phyloP scores from a whole-genome alignment of 495 filamentous ascomycete genomes.

The Bryoglossum gracile region DNA sequence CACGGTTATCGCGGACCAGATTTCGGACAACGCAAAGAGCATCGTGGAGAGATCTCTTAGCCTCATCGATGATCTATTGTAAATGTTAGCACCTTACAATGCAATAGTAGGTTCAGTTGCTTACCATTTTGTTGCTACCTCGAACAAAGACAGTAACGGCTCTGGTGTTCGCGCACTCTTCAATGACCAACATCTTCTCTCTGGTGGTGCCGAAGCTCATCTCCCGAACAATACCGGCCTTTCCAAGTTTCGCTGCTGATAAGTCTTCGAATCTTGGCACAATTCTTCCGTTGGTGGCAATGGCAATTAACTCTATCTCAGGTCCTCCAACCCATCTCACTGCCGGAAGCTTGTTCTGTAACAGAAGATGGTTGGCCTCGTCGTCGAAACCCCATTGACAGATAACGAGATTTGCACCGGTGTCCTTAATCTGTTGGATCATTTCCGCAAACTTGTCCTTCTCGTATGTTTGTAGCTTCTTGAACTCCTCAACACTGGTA shows the following conservation, averaged over 20 bases:
- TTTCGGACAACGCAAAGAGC: constrained; percentile 97
- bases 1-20: constrained; percentile 88
- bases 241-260: constrained; percentile 80
- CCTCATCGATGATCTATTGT: constrained; percentile 99
- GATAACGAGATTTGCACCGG: constrained; percentile 94
- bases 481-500: constrained; percentile 94
- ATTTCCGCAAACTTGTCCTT: constrained; percentile 94
- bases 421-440: constrained; percentile 96
- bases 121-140: constrained; percentile 98
- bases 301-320: constrained; percentile 97
- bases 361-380: constrained; percentile 92
- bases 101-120: too few relatives aligned
- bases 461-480: constrained; percentile 92
- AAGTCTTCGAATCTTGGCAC: constrained; percentile 97
- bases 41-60: constrained; percentile 94
- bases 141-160: constrained; percentile 94
- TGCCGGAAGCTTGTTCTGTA: constrained; percentile 92
- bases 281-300: constrained; percentile 95
- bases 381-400: constrained; percentile 99
- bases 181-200: constrained; percentile 99
- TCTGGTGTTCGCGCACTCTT: constrained; percentile 96
- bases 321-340: constrained; percentile 98
- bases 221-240: constrained; percentile 83
- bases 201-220: constrained; percentile 95
- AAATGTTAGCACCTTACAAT: too few relatives aligned